Evolutionary conservation across 1,284 basidiomycete species (phyloP), one percentile per base, ranked within the genome.

Genomic region (Heliocybe sulcata): DNA sequence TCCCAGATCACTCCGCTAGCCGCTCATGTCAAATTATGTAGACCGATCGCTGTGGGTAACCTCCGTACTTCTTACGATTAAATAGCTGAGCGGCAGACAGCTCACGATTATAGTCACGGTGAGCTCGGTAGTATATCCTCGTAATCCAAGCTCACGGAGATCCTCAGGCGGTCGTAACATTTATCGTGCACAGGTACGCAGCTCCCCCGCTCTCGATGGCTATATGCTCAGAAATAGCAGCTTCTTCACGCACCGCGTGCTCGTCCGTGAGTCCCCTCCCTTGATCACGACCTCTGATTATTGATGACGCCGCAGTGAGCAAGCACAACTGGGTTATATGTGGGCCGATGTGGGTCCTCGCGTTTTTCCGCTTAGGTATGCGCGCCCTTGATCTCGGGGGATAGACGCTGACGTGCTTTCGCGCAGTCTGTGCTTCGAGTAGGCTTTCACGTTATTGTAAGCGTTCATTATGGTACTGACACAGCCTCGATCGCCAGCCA

Each of bases 261-360:
- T 57, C 51, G 57, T 54, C 20, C 53, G 63, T 65, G 23, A 54
- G 63, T 61, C 6, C 4, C 29, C 29, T 12, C 6, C 12, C 4
- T 31, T 12, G 12, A 12, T 2, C 11, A 16, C 27, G 19, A 3
- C 27, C 10, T 42, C 48, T 54, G 45, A 52, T 55, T 14, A 50
- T 20, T 47, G 11, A 22, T 35, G 12, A 25, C 26, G 14, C 14
- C 9, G 9, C 27, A 65, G 63, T 65, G 53, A 65, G 63, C 58
- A 63, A 62, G 51, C 58, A 60, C 19, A 65, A 65, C 45, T 63
- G 62, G 52, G 62, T 54, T 48, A 54, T 64, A 3, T 58, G 58
- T 1, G 57, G 56, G 1, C 60, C 62, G 2, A 56, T 65, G 3
- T 49, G 26, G 42, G 29, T 45, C 19, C 45, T 54, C 25, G 38